Evolutionary conservation across 2,329 filamentous ascomycete species (phyloP).

Genomic region (Sporothrix curviconia): DNA sequence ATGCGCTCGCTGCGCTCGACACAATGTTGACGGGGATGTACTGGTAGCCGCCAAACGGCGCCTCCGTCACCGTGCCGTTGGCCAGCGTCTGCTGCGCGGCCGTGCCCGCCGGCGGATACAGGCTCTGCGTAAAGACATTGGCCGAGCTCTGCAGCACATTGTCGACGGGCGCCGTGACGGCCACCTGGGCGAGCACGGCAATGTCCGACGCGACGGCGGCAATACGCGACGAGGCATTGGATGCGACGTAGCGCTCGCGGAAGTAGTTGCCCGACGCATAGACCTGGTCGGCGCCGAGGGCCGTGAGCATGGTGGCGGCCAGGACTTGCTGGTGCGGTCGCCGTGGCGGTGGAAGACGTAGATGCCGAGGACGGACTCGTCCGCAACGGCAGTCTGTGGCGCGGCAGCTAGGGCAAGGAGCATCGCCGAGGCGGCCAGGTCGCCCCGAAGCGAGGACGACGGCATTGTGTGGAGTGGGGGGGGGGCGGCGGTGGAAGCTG

Average conservation of each 20-base stretch:
- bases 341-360: conserved; percentile 90
- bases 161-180: conserved; percentile 65
- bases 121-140: conserved; percentile 71
- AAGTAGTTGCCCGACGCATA: conserved; percentile 68
- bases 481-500: background rate
- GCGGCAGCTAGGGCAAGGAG: conserved; percentile 12
- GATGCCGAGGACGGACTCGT: conserved; percentile 69
- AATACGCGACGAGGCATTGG: conserved; percentile 54
- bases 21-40: conserved; percentile 67
- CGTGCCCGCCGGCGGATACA: conserved; percentile 70
- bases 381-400: conserved; percentile 18
- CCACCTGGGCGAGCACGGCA: conserved; percentile 64
- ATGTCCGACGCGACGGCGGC: conserved; percentile 58
- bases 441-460: background rate
- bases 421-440: background rate
- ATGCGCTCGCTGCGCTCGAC: conserved; percentile 45
- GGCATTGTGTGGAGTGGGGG: background rate
- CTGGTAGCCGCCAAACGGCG: conserved; percentile 75
- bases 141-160: conserved; percentile 75
- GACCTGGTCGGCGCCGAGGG: conserved; percentile 71
- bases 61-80: conserved; percentile 60
- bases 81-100: conserved; percentile 55
- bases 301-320: conserved; percentile 64
- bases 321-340: conserved; percentile 74
- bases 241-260: conserved; percentile 65